A percentile compares a stretch with the other conserved stretches of the same genome.
Conservation (phyloP, 805 yeast species). For the Ogataea methylovora region DNA sequence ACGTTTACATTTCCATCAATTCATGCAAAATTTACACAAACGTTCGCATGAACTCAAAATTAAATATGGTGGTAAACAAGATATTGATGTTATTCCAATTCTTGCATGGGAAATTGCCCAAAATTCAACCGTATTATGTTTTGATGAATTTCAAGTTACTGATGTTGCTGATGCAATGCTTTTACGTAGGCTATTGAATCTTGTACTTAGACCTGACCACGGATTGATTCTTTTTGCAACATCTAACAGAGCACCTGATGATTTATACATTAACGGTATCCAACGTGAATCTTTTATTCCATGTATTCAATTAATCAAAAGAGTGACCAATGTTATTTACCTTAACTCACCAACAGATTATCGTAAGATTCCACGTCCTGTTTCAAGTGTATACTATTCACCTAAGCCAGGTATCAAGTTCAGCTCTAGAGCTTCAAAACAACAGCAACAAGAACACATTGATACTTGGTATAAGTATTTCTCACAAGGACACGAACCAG, state of each 20-base stretch:
- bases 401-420: constrained; percentile 61
- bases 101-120: constrained; percentile 79
- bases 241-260: constrained; percentile 92
- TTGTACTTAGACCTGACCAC: constrained; percentile 61
- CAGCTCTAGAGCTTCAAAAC: constrained; percentile 39
- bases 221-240: constrained; percentile 91
- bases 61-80: constrained; percentile 55
- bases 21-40: constrained; percentile 91
- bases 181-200: constrained; percentile 62
- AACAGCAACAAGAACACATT: constrained; percentile 53
- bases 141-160: constrained; percentile 96
- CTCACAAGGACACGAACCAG: constrained; percentile 47
- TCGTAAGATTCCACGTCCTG: constrained; percentile 79
- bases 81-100: constrained; percentile 75
- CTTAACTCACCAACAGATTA: constrained; percentile 92
- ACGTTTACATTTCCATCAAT: constrained; percentile 91
- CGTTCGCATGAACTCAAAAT: constrained; percentile 68
- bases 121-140: constrained; percentile 72
- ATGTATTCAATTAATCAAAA: constrained; percentile 74
- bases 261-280: constrained; percentile 86
- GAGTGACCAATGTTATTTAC: constrained; percentile 66
- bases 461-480: constrained; percentile 76
- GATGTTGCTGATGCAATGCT: constrained; percentile 99
- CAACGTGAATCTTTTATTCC: constrained; percentile 91
- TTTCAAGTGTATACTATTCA: constrained; percentile 67